Base-by-base conservation (phyloP, 805 yeast species). In the Cyberlindnera subsufficiens region DNA sequence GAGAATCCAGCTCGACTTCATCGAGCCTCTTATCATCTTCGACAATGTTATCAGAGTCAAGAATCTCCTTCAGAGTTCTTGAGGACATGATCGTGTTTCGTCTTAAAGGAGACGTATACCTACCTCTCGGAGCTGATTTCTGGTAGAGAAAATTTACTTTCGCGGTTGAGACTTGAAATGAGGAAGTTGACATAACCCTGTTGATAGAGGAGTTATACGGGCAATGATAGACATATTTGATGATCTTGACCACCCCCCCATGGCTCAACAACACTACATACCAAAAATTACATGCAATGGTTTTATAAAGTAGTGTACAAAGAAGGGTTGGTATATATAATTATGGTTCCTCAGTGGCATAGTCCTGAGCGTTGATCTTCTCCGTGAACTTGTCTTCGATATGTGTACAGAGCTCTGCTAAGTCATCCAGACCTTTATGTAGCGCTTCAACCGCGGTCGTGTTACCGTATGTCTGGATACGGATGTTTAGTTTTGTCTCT, bases 381-480 rank as follows among this genome's bases (percentile, higher is more conserved):
- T 79, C 85, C 19, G 81, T 72, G 66, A 87, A 91, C 44, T 75
- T 80, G 47, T 77, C 82, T 63, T 91, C 97, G 36, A 93, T 80
- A 49, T 78, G 87, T 37, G 80, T 75, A 65, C 99, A 93, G 59
- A 90, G 63, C 51, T 82, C 90, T 47, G 81, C 72, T 53, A 93
- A 73, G 60, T 90, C 95, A 49, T 85, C 86, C 47, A 93, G 74
- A 19, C 98, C 98, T 63, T 88, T 86, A 56, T 87, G 90, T 35
- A 93, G 72, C 1, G 96, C 98, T 62, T 91, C 96, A 32, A 86
- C 80, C 4, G 98, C 98, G 4, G 97, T 82, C 51, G 78, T 75
- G 8, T 69, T 68, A 27, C 80, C 96, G 59, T 89, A 90, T 1
- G 99, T 93, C 68, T 93, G 99, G 50, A 93, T 88, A 67, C 99